A percentile compares a stretch with the other conserved stretches of the same genome.
Evolutionary conservation across 345 rosid genomes (phyloP).

Genomic region (Pugionium cornutum): DNA sequence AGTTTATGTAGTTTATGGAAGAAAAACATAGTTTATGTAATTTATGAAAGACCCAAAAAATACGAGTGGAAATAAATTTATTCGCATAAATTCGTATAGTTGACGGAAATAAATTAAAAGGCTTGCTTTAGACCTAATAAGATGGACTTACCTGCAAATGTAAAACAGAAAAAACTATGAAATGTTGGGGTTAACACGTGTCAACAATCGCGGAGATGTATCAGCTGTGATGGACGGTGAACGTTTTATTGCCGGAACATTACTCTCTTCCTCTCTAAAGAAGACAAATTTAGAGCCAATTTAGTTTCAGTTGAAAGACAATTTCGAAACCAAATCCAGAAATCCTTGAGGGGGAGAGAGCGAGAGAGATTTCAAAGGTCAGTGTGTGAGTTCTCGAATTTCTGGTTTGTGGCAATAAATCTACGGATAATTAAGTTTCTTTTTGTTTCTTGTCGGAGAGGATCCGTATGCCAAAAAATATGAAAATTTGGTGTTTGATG

Average conservation of each 20-base stretch:
- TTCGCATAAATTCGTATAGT: too few species aligned
- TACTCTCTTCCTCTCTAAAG: constrained; percentile 12
- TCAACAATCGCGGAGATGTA: constrained; percentile 20
- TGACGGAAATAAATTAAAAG: background rate
- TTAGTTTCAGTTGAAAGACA: background rate
- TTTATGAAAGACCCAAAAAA: too few species aligned
- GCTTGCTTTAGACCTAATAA: background rate
- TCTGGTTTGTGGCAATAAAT: constrained; percentile 21
- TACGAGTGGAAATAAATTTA: too few species aligned
- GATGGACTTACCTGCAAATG: background rate
- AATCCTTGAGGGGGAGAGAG: constrained; percentile 11
- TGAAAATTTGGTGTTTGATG: constrained; percentile 56
- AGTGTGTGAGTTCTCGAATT: constrained; percentile 35
- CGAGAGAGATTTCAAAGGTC: constrained; percentile 39
- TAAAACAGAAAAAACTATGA: too few species aligned
- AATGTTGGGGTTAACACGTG: constrained; percentile 21
- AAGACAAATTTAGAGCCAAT: background rate
- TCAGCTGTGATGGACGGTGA: constrained; percentile 16
- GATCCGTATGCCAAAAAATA: constrained; percentile 37
- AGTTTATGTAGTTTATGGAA: too few species aligned
- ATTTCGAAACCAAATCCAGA: constrained; percentile 28
- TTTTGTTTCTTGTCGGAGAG: constrained; percentile 20
- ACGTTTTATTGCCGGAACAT: constrained; percentile 26
- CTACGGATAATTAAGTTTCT: constrained; percentile 16
- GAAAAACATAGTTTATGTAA: too few species aligned